These are phyloP conservation scores for Phytophthora macrochlamydospora DNA, from an alignment of 352 stramenopile genomes.

Conservation along the genomic window DNA sequence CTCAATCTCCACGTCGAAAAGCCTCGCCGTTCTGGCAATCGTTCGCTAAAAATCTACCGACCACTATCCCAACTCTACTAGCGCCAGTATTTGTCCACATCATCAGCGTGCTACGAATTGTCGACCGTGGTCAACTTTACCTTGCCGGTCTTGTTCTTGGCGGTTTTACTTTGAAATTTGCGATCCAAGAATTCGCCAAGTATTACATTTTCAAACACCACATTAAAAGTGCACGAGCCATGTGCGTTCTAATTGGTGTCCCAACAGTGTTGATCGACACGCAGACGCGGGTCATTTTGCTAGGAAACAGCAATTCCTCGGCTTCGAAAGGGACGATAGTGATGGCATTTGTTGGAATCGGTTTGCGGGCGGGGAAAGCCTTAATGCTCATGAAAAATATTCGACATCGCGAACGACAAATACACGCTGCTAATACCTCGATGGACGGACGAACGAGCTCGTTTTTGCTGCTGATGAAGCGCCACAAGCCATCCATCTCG, in stretches of 20 bases:
- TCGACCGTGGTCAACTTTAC: constrained; percentile 3
- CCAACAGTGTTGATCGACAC: constrained; percentile 49
- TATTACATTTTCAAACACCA: constrained; percentile 20
- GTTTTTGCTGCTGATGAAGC: too few species aligned
- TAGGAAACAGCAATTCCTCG: constrained; percentile 18
- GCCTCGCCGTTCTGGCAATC: constrained; percentile 2
- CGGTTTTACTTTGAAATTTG: constrained; percentile 38
- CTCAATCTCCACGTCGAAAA: too few species aligned
- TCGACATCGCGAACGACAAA: not conserved
- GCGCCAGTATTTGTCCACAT: constrained; percentile 28
- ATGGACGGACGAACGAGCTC: not conserved
- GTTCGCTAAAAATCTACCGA: constrained; percentile 3
- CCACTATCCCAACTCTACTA: constrained; percentile 5
- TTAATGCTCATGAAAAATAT: constrained; percentile 18
- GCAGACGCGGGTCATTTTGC: constrained; percentile 37
- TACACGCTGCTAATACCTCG: too few species aligned
- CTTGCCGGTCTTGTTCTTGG: constrained; percentile 13
- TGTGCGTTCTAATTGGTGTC: constrained; percentile 33
- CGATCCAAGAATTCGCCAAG: constrained; percentile 36
- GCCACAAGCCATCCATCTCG: not conserved
- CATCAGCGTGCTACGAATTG: constrained; percentile 10
- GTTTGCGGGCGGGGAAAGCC: constrained; percentile 25
- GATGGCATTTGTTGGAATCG: constrained; percentile 39
- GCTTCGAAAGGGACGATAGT: constrained; percentile 18
- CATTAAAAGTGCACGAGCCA: constrained; percentile 32